A percentile compares a stretch with the other conserved stretches of the same genome.
These are phyloP conservation scores for Magnaporthiopsis rhizophila DNA, from an alignment of 2,329 filamentous ascomycete genomes.

Conservation along the genomic window DNA sequence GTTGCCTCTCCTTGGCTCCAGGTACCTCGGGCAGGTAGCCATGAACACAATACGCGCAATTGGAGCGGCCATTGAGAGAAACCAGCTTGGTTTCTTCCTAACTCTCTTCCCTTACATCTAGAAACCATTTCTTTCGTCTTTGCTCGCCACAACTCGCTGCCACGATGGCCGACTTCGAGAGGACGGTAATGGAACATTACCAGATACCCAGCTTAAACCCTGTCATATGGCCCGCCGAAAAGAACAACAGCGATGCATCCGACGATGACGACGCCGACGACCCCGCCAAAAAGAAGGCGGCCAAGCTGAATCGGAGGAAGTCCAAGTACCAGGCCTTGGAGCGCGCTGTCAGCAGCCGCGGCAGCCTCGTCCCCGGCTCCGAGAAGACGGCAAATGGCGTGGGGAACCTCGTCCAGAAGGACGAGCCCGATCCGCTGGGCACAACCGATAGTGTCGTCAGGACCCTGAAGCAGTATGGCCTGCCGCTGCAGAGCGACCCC, in stretches of 20 bases:
- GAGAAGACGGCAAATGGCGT: constrained; percentile 35
- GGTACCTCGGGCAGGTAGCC: not conserved
- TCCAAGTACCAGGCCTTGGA: constrained; percentile 83
- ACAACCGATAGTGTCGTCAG: constrained; percentile 78
- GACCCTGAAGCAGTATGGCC: constrained; percentile 65
- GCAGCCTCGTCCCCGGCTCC: constrained; percentile 57
- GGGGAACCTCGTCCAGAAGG: constrained; percentile 75
- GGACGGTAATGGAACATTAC: constrained; percentile 80
- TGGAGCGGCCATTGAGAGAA: not conserved
- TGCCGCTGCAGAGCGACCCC: constrained; percentile 77
- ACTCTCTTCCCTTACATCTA: not conserved
- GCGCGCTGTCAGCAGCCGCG: constrained; percentile 60
- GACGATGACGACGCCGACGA: constrained; percentile 44
- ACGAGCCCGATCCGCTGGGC: constrained; percentile 91
- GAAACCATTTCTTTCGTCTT: not conserved
- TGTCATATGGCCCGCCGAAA: constrained; percentile 76
- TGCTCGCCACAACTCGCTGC: constrained; percentile 1
- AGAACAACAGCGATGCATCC: constrained; percentile 62
- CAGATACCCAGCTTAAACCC: constrained; percentile 73
- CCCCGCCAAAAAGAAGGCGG: constrained; percentile 45
- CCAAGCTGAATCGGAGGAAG: constrained; percentile 51
- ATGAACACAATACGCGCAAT: not conserved
- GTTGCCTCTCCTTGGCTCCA: not conserved
- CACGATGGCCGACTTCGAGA: constrained; percentile 62
- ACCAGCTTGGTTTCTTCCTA: not conserved